Conservation (phyloP, 2,329 filamentous ascomycete genomes). For the Botrytis aclada region DNA sequence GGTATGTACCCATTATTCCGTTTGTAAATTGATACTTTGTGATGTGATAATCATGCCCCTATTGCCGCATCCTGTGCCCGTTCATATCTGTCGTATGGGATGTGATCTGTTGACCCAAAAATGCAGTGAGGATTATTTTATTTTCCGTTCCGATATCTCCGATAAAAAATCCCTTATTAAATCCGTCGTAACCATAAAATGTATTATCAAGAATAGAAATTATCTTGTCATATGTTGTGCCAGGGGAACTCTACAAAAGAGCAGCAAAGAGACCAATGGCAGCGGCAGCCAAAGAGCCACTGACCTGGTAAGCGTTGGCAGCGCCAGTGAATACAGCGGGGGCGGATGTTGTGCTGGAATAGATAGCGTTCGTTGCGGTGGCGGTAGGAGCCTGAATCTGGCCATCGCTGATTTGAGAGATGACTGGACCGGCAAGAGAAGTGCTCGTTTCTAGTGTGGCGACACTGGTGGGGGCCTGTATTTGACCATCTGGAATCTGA, state of each 20-base stretch:
- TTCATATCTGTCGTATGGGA: background rate
- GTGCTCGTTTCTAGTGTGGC: background rate
- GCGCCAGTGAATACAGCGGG: background rate
- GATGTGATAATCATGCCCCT: background rate
- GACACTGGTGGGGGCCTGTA: conserved; percentile 27
- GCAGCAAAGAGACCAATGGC: conserved; percentile 13
- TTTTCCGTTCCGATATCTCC: background rate
- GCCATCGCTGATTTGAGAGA: conserved; percentile 37
- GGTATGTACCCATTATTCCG: background rate
- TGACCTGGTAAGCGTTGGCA: background rate
- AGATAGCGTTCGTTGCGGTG: background rate
- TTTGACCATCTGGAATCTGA: conserved; percentile 38
- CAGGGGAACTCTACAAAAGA: conserved; percentile 20
- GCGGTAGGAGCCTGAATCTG: conserved; percentile 33
- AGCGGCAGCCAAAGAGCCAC: background rate
- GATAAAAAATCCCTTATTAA: background rate
- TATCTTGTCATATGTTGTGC: background rate
- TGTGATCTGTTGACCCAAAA: background rate
- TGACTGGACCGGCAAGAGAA: background rate
- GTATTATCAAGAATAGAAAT: conserved; percentile 3
- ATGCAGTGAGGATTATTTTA: background rate
- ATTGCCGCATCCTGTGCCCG: background rate
- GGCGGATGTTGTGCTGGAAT: background rate
- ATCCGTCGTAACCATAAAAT: background rate
- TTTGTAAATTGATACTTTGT: background rate